Conservation (phyloP, 1,139 yeast genomes). For the Magnusiomyces clavatus region DNA sequence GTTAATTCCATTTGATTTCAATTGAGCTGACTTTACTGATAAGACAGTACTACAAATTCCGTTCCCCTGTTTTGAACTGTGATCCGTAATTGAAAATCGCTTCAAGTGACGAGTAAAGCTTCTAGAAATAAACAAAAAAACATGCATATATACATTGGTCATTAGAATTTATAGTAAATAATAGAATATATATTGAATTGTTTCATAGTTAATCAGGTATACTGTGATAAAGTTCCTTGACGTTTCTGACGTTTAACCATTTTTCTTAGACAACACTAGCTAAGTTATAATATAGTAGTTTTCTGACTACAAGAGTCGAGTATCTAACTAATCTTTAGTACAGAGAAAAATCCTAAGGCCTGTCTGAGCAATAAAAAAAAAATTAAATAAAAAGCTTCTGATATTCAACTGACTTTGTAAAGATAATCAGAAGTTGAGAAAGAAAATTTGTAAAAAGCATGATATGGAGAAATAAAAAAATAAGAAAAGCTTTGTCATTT, state of each 20-base stretch:
- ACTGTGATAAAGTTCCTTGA: slow-evolving; percentile 1
- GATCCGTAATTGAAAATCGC: neutral
- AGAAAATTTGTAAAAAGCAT: no score
- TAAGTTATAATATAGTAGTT: neutral
- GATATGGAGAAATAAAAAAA: no score
- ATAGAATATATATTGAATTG: neutral
- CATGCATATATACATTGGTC: neutral
- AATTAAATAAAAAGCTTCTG: neutral
- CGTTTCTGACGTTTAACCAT: neutral
- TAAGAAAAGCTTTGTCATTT: no score
- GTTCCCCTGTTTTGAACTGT: neutral
- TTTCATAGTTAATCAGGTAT: neutral
- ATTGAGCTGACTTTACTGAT: neutral
- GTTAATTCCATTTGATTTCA: no score
- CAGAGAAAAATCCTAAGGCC: neutral
- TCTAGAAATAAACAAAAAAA: neutral
- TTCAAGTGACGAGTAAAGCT: neutral
- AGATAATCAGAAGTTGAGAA: no score
- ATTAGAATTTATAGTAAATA: neutral
- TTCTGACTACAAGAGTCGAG: neutral
- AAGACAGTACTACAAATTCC: neutral
- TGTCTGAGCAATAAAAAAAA: neutral
- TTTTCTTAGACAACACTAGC: neutral
- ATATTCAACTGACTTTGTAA: neutral
- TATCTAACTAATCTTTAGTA: neutral